Conservation (phyloP, 1,139 yeast species). For the Blastobotrys malaysiensis region DNA sequence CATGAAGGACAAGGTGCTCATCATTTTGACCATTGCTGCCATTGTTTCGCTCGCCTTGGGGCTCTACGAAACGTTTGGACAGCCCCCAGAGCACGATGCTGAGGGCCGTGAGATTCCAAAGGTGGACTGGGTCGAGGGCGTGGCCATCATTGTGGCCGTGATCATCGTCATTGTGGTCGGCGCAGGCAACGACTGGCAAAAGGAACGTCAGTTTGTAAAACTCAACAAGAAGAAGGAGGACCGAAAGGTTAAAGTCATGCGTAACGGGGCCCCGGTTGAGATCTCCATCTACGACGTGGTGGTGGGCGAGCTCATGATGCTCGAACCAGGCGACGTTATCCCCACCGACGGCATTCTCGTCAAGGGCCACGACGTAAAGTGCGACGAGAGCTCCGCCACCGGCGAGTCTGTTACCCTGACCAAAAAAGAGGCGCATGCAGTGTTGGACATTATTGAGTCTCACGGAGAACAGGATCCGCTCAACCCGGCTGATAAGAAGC, state of each 20-base stretch:
- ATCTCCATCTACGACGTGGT: constrained; percentile 69
- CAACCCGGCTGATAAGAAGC: constrained; percentile 33
- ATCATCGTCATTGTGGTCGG: constrained; percentile 88
- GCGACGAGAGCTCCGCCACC: constrained; percentile 89
- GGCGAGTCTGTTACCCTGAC: constrained; percentile 86
- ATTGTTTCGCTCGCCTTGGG: constrained; percentile 85
- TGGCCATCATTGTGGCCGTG: constrained; percentile 91
- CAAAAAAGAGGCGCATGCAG: constrained; percentile 53
- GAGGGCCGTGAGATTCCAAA: constrained; percentile 71
- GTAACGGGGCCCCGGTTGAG: constrained; percentile 65
- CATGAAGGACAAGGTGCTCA: constrained; percentile 83
- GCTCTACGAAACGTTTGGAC: constrained; percentile 85
- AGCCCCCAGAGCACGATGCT: constrained; percentile 68
- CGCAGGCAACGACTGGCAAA: constrained; percentile 92
- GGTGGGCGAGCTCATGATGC: constrained; percentile 77
- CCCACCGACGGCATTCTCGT: constrained; percentile 83
- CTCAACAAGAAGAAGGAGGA: constrained; percentile 76
- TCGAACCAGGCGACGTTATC: constrained; percentile 92
- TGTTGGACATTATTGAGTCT: constrained; percentile 33
- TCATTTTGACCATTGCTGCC: constrained; percentile 80
- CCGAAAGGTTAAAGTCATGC: constrained; percentile 66
- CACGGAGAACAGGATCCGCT: constrained; percentile 7
- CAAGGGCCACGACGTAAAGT: constrained; percentile 67
- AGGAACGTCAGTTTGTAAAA: constrained; percentile 87
- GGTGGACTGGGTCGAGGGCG: constrained; percentile 98